Percentiles rank a stretch among this genome's conserved stretches.
phyloP scores from a whole-genome alignment of 495 filamentous ascomycete species.

The Diplogelasinospora grovesii region DNA sequence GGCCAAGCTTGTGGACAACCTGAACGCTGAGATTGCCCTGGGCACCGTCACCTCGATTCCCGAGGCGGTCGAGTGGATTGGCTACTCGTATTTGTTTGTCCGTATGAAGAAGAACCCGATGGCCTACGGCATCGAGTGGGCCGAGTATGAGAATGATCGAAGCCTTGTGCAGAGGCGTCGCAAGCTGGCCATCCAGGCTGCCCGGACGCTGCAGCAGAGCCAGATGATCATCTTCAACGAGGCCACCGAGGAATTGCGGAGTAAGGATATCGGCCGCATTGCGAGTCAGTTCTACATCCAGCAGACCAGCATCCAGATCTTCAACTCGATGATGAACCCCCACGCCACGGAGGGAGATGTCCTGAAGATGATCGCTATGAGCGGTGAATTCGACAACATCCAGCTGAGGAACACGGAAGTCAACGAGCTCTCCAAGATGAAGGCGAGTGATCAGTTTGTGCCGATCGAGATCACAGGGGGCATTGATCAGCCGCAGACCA shows the following conservation, averaged over 20 bases:
- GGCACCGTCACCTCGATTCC: constrained; percentile 93
- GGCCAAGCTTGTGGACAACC: constrained; percentile 83
- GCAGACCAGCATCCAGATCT: constrained; percentile 87
- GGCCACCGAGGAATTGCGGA: constrained; percentile 76
- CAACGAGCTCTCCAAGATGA: constrained; percentile 57
- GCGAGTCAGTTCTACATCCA: constrained; percentile 96
- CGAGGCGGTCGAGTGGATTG: constrained; percentile 93
- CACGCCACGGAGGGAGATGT: constrained; percentile 80
- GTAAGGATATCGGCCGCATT: constrained; percentile 93
- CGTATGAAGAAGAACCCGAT: constrained; percentile 90
- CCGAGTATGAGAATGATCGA: constrained; percentile 83
- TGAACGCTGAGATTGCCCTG: constrained; percentile 91
- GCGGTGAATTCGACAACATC: constrained; percentile 95
- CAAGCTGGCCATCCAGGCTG: constrained; percentile 80
- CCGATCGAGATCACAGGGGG: constrained; percentile 69
- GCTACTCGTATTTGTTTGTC: constrained; percentile 95
- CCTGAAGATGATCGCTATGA: constrained; percentile 89
- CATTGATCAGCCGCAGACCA: constrained; percentile 72
- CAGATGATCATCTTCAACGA: constrained; percentile 99
- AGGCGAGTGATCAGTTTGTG: constrained; percentile 55
- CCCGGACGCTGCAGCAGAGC: constrained; percentile 73
- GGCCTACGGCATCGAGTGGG: constrained; percentile 91
- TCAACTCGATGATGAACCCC: constrained; percentile 85
- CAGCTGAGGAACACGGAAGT: constrained; percentile 83
- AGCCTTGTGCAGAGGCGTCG: constrained; percentile 73